These are phyloP conservation scores for Irpex sp. DNA, from an alignment of 1,284 basidiomycete species.

Conservation along the genomic window DNA sequence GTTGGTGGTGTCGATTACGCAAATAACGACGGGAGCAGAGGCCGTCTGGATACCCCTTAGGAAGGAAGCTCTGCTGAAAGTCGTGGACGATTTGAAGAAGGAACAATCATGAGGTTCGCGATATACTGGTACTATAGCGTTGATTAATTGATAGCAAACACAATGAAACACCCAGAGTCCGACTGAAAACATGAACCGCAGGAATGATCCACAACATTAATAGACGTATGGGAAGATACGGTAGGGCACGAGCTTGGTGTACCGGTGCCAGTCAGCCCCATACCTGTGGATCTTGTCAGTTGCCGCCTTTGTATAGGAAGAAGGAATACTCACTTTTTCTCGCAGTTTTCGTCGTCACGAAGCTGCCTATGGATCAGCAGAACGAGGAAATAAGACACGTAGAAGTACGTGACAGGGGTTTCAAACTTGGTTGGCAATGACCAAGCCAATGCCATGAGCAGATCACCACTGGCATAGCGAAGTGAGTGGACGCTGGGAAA, in stretches of 20 bases:
- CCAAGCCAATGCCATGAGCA: constrained; percentile 92
- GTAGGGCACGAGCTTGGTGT: constrained; percentile 81
- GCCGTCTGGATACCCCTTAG: constrained; percentile 82
- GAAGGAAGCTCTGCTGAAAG: constrained; percentile 53
- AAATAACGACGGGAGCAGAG: constrained; percentile 43
- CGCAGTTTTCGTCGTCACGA: constrained; percentile 92
- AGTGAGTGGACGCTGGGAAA: neutral
- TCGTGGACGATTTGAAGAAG: constrained; percentile 26
- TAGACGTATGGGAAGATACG: constrained; percentile 90
- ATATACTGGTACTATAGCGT: too few species aligned
- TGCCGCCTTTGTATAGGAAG: constrained; percentile 5
- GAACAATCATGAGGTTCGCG: neutral
- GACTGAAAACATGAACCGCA: too few species aligned
- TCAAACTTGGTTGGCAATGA: constrained; percentile 91
- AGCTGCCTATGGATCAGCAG: constrained; percentile 89
- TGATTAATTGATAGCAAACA: too few species aligned
- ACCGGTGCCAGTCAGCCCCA: constrained; percentile 85
- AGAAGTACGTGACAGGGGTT: constrained; percentile 96
- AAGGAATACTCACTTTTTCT: constrained; percentile 63
- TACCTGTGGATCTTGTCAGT: constrained; percentile 39
- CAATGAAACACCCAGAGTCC: too few species aligned
- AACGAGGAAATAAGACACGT: constrained; percentile 85
- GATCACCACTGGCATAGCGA: constrained; percentile 61
- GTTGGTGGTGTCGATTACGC: constrained; percentile 57
- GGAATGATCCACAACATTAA: neutral